A percentile compares a stretch with the other conserved stretches of the same genome.
Conservation (phyloP, 1,139 yeast genomes). For the Petasospora rhodanensis region DNA sequence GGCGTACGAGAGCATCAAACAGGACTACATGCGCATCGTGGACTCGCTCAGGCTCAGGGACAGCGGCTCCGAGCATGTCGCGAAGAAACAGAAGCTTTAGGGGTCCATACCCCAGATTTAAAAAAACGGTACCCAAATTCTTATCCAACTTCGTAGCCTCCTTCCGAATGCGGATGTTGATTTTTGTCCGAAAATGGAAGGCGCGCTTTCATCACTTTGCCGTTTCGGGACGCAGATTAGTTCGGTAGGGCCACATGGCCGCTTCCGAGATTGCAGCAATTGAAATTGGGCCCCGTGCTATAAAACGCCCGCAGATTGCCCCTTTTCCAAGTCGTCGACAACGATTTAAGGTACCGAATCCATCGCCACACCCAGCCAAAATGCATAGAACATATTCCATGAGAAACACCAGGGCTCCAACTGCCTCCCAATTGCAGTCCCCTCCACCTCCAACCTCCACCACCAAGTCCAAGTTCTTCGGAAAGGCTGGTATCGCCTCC, state of each 20-base stretch:
- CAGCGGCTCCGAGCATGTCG: constrained; percentile 5
- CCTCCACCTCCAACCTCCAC: constrained; percentile 80
- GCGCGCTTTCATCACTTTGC: too few species aligned
- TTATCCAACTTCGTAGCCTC: too few species aligned
- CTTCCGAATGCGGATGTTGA: constrained; percentile 8
- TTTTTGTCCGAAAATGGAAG: constrained; percentile 5
- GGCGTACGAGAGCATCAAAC: constrained; percentile 64
- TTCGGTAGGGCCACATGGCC: too few species aligned
- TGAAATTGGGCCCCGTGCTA: constrained; percentile 1
- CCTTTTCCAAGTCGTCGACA: too few species aligned
- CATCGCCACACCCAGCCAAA: background rate
- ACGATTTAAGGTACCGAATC: too few species aligned
- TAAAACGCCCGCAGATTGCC: too few species aligned
- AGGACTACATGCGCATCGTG: constrained; percentile 58
- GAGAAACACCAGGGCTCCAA: constrained; percentile 76
- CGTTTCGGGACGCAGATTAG: too few species aligned
- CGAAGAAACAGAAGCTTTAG: constrained; percentile 13
- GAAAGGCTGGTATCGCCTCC: constrained; percentile 64
- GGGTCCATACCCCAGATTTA: too few species aligned
- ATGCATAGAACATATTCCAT: constrained; percentile 83
- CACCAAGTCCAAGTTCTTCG: constrained; percentile 66
- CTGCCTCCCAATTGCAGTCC: constrained; percentile 74
- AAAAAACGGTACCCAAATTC: too few species aligned
- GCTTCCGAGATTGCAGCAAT: constrained; percentile 1
- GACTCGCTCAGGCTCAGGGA: constrained; percentile 18